phyloP scores from a whole-genome alignment of 176 grass and related monocot genomes.

The Saccharum officinarum region DNA sequence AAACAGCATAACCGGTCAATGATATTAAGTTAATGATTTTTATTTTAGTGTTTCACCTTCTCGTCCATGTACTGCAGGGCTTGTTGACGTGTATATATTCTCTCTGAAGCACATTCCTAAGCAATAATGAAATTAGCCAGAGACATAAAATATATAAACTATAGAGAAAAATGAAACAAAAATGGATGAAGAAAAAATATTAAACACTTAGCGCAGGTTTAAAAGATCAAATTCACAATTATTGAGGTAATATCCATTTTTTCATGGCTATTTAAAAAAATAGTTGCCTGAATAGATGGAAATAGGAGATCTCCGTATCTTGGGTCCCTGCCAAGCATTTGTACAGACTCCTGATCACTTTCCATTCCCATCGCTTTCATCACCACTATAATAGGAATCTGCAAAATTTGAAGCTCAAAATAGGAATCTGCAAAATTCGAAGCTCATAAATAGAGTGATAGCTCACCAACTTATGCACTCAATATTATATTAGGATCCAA shows the following conservation, averaged over 20 bases:
- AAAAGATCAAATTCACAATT: background rate
- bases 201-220: slow-evolving; percentile 8
- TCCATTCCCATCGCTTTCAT: slow-evolving; percentile 98
- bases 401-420: slow-evolving; percentile 30
- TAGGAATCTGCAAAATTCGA: too few relatives aligned
- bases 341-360: slow-evolving; percentile 94
- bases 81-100: slow-evolving; percentile 87
- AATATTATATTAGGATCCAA: slow-evolving; percentile 11
- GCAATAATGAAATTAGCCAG: background rate
- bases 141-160: background rate
- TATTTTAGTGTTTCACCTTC: slow-evolving; percentile 48
- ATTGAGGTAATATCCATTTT: background rate
- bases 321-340: slow-evolving; percentile 96
- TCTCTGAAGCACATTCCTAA: slow-evolving; percentile 94
- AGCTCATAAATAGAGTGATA: slow-evolving; percentile 23
- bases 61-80: slow-evolving; percentile 83
- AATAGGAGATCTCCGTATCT: slow-evolving; percentile 73
- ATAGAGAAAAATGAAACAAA: background rate
- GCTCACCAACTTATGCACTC: slow-evolving; percentile 10
- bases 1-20: background rate
- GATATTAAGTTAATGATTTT: slow-evolving; percentile 2
- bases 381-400: slow-evolving; percentile 97
- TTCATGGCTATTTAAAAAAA: background rate
- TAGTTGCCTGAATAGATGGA: slow-evolving; percentile 82
- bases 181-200: background rate